Evolutionary conservation across 164 flowering plant species (phyloP), one percentile per base, ranked within the genome.

Genomic region (Vitis rupestris): DNA sequence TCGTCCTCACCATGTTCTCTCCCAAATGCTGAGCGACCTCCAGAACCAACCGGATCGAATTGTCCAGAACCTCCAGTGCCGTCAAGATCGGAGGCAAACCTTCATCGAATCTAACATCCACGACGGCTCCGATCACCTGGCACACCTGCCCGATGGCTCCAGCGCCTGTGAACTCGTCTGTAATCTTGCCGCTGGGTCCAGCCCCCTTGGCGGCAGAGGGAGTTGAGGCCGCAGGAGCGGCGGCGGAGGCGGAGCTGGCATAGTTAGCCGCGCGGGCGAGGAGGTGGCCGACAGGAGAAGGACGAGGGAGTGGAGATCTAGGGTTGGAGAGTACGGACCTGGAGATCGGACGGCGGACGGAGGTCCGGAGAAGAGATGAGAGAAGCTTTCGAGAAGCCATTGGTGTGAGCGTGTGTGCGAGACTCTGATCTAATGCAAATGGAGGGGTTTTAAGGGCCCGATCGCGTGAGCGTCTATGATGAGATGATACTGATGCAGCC

Each of bases 21-120:
- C 98, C 99, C 86, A 94, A 81, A 78, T 94, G 99, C 86, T 89
- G 96, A 2, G 98, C 94, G 19, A 94, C 99, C 75, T 94, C 98
- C 16, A 92, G 83, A 53, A 91, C 96, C 73, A 94, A 61, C 50
- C 97, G 79, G 77, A 86, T 82, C 81, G 87, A 79, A 67, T 88
- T 79, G 61, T 88, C 96, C 75, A 80, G 52, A 30, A 92, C 97
- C 80, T 92, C 97, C 9, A 94, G 79, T 8, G 99, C 99, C 27
- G 96, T 93, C 82, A 91, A 54, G 79, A 94, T 92, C 75, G 95
- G 97, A 2, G 99, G 99, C 75, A 93, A 62, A 0, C 98, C 97
- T 66, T 91, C 99, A 0, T 84, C 85, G 73, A 92, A 95, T 57
- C 91, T 76, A 30, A 94, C 99, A 67, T 94, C 98, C 7, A 92